phyloP scores from a whole-genome alignment of 208 protist species.

The Crithidia bombi region DNA sequence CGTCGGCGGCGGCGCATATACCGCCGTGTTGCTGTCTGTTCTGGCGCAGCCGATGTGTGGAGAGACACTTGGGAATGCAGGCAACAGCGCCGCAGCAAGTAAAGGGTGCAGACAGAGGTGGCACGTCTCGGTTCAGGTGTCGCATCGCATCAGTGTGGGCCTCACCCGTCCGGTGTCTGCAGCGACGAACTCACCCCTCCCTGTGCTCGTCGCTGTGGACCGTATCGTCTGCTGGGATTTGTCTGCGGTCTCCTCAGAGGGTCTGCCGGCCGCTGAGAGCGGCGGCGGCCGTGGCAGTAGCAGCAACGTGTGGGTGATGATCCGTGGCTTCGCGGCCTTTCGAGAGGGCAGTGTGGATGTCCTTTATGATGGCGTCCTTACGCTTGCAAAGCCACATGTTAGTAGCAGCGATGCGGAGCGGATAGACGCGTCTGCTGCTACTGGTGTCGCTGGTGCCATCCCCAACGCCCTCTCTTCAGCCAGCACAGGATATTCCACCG shows the following conservation, averaged over 20 bases:
- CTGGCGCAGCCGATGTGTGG: conserved; percentile 8
- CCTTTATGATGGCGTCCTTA: conserved; percentile 22
- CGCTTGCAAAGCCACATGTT: background rate
- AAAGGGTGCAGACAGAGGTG: background rate
- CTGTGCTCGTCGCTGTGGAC: background rate
- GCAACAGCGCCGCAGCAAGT: too few species aligned
- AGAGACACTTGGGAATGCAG: too few species aligned
- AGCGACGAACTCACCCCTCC: background rate
- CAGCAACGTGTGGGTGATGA: background rate
- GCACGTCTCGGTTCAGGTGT: conserved; percentile 21
- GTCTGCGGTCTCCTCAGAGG: too few species aligned
- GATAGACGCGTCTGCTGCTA: background rate
- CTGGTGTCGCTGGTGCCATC: background rate
- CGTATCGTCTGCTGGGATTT: conserved; percentile 14
- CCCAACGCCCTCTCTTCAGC: background rate
- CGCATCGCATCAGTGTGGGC: background rate
- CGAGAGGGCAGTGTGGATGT: background rate
- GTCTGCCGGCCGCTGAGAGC: too few species aligned
- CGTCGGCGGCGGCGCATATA: background rate
- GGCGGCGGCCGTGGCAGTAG: background rate
- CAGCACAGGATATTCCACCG: background rate
- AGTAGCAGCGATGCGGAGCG: background rate
- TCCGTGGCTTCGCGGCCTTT: conserved; percentile 8
- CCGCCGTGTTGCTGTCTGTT: conserved; percentile 19
- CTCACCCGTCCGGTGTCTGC: background rate